Percentiles rank a stretch among this genome's conserved stretches.
These are phyloP conservation scores for Ligustrum vulgare DNA, from an alignment of 257 asterid genomes.

Conservation along the genomic window DNA sequence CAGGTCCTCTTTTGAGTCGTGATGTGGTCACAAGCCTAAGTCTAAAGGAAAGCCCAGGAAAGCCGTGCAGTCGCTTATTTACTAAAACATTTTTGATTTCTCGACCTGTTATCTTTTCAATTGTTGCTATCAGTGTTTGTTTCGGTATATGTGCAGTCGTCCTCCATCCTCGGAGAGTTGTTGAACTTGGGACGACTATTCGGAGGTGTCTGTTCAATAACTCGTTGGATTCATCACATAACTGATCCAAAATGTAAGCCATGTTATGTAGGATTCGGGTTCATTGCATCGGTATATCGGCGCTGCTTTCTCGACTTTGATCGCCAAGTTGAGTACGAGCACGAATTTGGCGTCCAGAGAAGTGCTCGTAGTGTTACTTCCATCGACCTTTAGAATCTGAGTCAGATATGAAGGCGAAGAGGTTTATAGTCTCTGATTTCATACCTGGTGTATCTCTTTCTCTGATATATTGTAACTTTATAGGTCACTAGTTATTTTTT, in stretches of 20 bases:
- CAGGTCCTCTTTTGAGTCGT: constrained; percentile 54
- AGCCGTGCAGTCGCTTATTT: constrained; percentile 36
- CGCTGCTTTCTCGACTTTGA: neutral
- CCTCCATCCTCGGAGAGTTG: constrained; percentile 66
- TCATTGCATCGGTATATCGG: neutral
- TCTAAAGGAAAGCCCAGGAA: constrained; percentile 35
- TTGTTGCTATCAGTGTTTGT: constrained; percentile 57
- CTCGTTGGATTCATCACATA: constrained; percentile 11
- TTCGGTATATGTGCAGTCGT: constrained; percentile 64
- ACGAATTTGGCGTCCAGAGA: neutral
- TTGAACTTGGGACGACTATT: constrained; percentile 54
- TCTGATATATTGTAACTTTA: neutral
- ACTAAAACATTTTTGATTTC: constrained; percentile 37
- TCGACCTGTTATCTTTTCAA: constrained; percentile 44
- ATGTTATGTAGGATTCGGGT: neutral
- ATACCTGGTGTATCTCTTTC: neutral
- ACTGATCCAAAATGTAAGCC: neutral
- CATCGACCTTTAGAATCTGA: neutral
- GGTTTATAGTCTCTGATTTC: neutral
- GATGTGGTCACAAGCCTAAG: constrained; percentile 54
- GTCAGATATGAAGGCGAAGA: neutral
- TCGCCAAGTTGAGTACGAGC: neutral
- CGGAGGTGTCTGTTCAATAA: constrained; percentile 60
- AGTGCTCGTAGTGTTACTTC: neutral
- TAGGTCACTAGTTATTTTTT: neutral